Percentiles rank a stretch among this genome's conserved stretches.
Evolutionary conservation across 106 monocot species (phyloP).

Genomic region (Triglochin maritima): DNA sequence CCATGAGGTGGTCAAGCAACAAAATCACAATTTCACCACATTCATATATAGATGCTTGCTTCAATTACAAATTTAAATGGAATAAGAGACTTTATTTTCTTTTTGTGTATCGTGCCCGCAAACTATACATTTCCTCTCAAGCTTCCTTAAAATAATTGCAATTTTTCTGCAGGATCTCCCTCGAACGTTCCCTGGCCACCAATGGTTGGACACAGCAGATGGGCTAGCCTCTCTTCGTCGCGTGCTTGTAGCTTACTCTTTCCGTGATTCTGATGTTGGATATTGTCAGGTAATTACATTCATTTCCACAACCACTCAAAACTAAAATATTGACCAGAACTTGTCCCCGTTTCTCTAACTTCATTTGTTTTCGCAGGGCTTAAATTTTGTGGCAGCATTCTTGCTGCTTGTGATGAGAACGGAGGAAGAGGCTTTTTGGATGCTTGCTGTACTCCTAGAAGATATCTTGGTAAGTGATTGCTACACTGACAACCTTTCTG

Average conservation of each 20-base stretch:
- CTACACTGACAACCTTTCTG: conserved; percentile 82
- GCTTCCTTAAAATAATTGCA: background rate
- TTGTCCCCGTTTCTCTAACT: background rate
- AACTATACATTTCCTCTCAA: background rate
- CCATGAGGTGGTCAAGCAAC: no score
- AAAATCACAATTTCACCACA: no score
- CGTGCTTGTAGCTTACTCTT: conserved; percentile 85
- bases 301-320: background rate
- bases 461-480: conserved; percentile 83
- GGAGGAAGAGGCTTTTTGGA: conserved; percentile 94
- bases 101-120: background rate
- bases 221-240: conserved; percentile 82
- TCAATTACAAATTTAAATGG: no score
- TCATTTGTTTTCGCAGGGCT: conserved; percentile 30
- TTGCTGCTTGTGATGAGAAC: conserved; percentile 74
- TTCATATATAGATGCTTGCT: no score
- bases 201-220: conserved; percentile 73
- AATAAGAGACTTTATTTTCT: no score
- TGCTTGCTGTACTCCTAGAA: conserved; percentile 84
- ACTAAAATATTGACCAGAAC: background rate
- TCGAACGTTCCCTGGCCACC: conserved; percentile 74
- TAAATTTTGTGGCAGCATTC: conserved; percentile 83
- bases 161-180: conserved; percentile 57
- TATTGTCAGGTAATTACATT: conserved; percentile 69
- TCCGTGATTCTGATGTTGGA: conserved; percentile 86